phyloP scores from a whole-genome alignment of 345 rosid genomes.

The Boechera stricta region DNA sequence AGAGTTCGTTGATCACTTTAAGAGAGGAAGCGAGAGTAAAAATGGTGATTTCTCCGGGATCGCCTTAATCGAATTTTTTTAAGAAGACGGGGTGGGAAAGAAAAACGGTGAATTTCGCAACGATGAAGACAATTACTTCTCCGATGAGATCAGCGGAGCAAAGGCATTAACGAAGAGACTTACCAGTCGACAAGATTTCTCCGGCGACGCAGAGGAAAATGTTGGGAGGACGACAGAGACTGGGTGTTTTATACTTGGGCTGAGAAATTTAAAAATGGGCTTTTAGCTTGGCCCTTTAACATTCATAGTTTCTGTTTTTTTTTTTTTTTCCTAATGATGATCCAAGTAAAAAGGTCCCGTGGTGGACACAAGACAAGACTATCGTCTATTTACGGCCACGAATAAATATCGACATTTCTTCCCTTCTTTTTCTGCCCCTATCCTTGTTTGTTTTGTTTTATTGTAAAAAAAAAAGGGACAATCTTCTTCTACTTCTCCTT shows the following conservation, averaged over 20 bases:
- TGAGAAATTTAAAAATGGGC: not conserved
- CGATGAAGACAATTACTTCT: not conserved
- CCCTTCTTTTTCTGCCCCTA: too few species aligned
- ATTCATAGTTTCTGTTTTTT: too few species aligned
- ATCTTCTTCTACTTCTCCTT: conserved; percentile 24
- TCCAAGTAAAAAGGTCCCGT: not conserved
- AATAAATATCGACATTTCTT: too few species aligned
- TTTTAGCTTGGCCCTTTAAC: not conserved
- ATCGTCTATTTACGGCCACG: conserved; percentile 26
- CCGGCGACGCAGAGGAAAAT: not conserved
- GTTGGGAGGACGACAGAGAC: not conserved
- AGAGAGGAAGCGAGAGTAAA: not conserved
- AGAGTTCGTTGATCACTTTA: not conserved
- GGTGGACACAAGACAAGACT: conserved; percentile 28
- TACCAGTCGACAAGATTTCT: not conserved
- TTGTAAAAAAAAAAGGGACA: not conserved
- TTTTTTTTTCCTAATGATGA: not conserved
- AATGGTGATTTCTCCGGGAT: not conserved
- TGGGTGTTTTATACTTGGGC: not conserved
- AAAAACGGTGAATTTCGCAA: not conserved
- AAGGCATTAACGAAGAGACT: not conserved
- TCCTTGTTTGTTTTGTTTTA: too few species aligned
- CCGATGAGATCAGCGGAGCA: not conserved
- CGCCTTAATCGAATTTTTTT: not conserved
- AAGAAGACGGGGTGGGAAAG: too few species aligned